phyloP scores from a whole-genome alignment of 805 yeast species.

The Candida multigemmis region DNA sequence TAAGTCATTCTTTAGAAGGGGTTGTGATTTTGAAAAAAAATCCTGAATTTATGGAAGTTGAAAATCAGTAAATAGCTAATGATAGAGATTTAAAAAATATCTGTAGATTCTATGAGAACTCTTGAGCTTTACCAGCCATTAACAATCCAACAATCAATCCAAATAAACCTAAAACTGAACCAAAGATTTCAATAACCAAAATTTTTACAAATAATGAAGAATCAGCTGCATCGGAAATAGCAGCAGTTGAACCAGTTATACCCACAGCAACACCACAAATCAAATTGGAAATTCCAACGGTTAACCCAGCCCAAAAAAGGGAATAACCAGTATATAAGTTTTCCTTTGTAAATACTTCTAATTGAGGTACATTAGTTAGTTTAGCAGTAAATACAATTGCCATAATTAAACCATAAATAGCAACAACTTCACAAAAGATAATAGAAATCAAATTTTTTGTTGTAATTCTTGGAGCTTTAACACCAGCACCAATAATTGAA shows the following conservation, averaged over 20 bases:
- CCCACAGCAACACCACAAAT: slow-evolving; percentile 98
- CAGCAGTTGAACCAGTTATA: slow-evolving; percentile 97
- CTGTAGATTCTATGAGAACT: slow-evolving; percentile 45
- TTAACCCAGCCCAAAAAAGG: slow-evolving; percentile 95
- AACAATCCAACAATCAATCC: slow-evolving; percentile 94
- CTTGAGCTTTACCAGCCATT: slow-evolving; percentile 94
- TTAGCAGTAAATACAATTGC: slow-evolving; percentile 95
- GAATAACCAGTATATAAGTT: slow-evolving; percentile 93
- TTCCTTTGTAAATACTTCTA: slow-evolving; percentile 63
- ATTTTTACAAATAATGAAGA: slow-evolving; percentile 91
- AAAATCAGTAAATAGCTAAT: slow-evolving; percentile 11
- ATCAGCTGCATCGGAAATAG: slow-evolving; percentile 96
- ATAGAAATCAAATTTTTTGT: slow-evolving; percentile 94
- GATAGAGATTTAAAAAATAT: neutral
- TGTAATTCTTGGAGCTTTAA: slow-evolving; percentile 93
- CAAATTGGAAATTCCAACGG: slow-evolving; percentile 88
- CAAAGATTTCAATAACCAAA: slow-evolving; percentile 94
- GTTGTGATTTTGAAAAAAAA: slow-evolving; percentile 87
- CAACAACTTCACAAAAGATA: slow-evolving; percentile 98
- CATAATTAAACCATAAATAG: slow-evolving; percentile 95
- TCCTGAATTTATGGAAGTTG: slow-evolving; percentile 70
- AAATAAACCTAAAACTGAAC: slow-evolving; percentile 89
- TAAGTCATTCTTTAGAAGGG: slow-evolving; percentile 81
- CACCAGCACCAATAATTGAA: slow-evolving; percentile 95
- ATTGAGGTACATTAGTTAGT: slow-evolving; percentile 55